Conservation (phyloP, 2,329 filamentous ascomycete species). For the Exserohilum rostratum region DNA sequence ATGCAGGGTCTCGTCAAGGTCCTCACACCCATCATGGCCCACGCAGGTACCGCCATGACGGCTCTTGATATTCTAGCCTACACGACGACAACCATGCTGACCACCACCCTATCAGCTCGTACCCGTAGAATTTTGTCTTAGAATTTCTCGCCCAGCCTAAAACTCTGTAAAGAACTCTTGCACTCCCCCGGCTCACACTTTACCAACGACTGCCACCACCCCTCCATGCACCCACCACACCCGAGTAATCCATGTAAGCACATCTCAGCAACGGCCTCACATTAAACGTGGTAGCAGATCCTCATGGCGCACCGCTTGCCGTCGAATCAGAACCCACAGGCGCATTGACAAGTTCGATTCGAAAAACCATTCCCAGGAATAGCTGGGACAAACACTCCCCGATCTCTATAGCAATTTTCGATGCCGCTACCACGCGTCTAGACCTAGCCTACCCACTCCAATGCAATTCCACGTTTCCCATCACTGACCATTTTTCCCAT, state of each 20-base stretch:
- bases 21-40: slow-evolving; percentile 7
- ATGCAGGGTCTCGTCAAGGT: slow-evolving; percentile 4
- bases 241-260: background rate
- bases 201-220: background rate
- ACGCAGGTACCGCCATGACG: slow-evolving; percentile 24
- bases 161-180: background rate
- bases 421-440: slow-evolving; percentile 13
- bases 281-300: background rate
- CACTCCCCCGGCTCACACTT: background rate
- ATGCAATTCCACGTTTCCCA: background rate
- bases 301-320: background rate
- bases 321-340: background rate
- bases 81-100: background rate
- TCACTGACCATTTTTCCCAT: background rate
- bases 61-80: background rate
- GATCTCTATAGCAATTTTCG: slow-evolving; percentile 8
- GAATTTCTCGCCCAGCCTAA: background rate
- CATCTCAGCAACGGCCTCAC: background rate
- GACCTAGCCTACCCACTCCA: background rate
- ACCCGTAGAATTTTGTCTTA: background rate
- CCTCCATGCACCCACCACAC: background rate
- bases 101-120: background rate
- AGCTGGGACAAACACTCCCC: background rate
- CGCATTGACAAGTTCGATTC: background rate
- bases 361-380: background rate